Evolutionary conservation across 2,329 filamentous ascomycete species (phyloP).

Genomic region (Aspergillus neoniger): DNA sequence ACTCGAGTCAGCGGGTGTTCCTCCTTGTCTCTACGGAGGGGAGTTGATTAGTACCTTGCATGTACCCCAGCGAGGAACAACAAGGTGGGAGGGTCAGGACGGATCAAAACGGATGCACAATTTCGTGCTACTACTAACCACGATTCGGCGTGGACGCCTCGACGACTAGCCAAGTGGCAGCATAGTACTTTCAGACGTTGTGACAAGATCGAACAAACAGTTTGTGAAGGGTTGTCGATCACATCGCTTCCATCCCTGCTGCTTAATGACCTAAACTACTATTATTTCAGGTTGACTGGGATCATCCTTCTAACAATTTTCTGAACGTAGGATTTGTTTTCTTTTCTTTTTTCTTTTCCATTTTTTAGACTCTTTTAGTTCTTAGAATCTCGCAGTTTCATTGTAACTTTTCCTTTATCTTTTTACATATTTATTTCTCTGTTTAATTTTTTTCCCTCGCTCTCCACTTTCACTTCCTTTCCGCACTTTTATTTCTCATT

Average conservation of each 20-base stretch:
- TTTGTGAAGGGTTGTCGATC: background rate
- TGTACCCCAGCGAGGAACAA: background rate
- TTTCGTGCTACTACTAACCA: background rate
- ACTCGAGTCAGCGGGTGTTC: background rate
- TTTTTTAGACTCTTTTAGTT: background rate
- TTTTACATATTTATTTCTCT: too few species aligned
- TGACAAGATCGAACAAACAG: background rate
- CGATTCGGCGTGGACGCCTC: background rate
- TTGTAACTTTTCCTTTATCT: too few species aligned
- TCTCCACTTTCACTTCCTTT: too few species aligned
- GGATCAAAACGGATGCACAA: background rate
- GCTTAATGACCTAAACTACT: background rate
- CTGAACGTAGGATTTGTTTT: background rate
- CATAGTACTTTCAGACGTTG: background rate
- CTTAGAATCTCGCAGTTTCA: too few species aligned
- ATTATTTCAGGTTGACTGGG: background rate
- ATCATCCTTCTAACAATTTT: background rate
- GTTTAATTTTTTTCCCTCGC: too few species aligned
- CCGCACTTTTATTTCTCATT: too few species aligned
- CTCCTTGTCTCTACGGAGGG: background rate
- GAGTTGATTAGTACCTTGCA: background rate
- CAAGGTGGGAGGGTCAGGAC: background rate
- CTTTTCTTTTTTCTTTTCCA: background rate
- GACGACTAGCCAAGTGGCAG: background rate
- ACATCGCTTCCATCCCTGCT: background rate